These are phyloP conservation scores for Mucor mucedo DNA, from an alignment of 371 early-diverging fungal species.

Conservation along the genomic window DNA sequence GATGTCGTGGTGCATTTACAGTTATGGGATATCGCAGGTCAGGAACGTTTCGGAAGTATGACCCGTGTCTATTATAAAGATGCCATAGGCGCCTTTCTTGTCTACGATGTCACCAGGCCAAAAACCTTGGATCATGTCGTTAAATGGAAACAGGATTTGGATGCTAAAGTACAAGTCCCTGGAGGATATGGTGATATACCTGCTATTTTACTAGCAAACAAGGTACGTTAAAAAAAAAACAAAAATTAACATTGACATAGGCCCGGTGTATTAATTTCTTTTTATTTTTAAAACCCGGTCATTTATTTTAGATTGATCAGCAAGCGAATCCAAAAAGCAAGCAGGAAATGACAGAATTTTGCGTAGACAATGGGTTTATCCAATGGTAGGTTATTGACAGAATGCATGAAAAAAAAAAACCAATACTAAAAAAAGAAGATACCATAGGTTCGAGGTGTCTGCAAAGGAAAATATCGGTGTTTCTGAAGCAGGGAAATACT, in stretches of 20 bases:
- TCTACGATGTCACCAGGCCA: slow-evolving; percentile 70
- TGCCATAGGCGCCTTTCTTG: slow-evolving; percentile 69
- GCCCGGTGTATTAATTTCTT: too few relatives aligned
- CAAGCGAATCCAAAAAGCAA: neutral
- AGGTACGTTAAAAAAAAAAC: slow-evolving; percentile 26
- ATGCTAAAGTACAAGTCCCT: slow-evolving; percentile 46
- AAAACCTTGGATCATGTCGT: slow-evolving; percentile 64
- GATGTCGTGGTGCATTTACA: slow-evolving; percentile 1
- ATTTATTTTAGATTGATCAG: neutral
- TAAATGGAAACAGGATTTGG: slow-evolving; percentile 61
- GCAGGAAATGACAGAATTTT: neutral
- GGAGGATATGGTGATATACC: slow-evolving; percentile 45
- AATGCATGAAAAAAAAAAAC: neutral
- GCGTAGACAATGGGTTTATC: slow-evolving; percentile 2
- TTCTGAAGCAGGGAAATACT: slow-evolving; percentile 46
- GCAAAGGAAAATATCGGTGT: slow-evolving; percentile 58
- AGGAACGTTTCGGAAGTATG: slow-evolving; percentile 71
- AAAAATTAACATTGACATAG: too few relatives aligned
- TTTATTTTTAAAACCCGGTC: too few relatives aligned
- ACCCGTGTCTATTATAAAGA: slow-evolving; percentile 75
- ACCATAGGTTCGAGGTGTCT: slow-evolving; percentile 54
- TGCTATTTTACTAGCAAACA: slow-evolving; percentile 54
- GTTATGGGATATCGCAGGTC: slow-evolving; percentile 77
- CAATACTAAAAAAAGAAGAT: neutral
- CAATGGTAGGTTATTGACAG: neutral